Conservation (phyloP, 2,329 filamentous ascomycete genomes). For the Epichloe glyceriae region DNA sequence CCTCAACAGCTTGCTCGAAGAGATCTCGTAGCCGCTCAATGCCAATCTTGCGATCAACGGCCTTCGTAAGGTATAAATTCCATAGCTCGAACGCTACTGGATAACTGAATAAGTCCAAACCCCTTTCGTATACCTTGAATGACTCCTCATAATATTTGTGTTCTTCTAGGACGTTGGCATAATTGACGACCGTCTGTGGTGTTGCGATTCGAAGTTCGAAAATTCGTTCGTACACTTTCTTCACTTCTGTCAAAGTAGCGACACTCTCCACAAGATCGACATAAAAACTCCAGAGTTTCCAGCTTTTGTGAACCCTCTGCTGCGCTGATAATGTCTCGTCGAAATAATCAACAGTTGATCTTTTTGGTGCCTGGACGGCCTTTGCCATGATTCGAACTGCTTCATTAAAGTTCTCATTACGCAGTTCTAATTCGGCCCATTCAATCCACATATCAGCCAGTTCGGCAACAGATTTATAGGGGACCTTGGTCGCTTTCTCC, state of each 20-base stretch:
- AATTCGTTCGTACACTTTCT: constrained; percentile 89
- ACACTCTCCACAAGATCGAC: constrained; percentile 96
- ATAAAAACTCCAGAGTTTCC: constrained; percentile 99
- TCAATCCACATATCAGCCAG: constrained; percentile 98
- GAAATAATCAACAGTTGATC: constrained; percentile 98
- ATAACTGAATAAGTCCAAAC: constrained; percentile 95
- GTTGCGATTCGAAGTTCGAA: constrained; percentile 97
- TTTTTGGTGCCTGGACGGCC: constrained; percentile 89
- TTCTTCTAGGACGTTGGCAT: constrained; percentile 88
- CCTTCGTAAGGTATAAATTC: constrained; percentile 97
- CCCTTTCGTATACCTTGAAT: constrained; percentile 95
- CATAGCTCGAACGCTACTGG: constrained; percentile 96
- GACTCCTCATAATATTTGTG: constrained; percentile 92
- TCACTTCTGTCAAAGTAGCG: constrained; percentile 78
- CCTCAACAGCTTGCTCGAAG: constrained; percentile 93
- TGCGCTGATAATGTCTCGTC: constrained; percentile 89
- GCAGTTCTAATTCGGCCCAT: constrained; percentile 96
- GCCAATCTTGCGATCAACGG: constrained; percentile 87
- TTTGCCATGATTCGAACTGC: constrained; percentile 95
- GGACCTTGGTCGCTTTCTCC: constrained; percentile 95
- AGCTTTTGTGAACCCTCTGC: constrained; percentile 95
- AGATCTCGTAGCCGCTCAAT: constrained; percentile 90
- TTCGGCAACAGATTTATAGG: constrained; percentile 94
- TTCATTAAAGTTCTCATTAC: constrained; percentile 89
- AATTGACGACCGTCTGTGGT: constrained; percentile 96